Percentiles rank a stretch among this genome's conserved stretches.
Conservation (phyloP, 345 rosid genomes). For the Cardamine resedifolia region DNA sequence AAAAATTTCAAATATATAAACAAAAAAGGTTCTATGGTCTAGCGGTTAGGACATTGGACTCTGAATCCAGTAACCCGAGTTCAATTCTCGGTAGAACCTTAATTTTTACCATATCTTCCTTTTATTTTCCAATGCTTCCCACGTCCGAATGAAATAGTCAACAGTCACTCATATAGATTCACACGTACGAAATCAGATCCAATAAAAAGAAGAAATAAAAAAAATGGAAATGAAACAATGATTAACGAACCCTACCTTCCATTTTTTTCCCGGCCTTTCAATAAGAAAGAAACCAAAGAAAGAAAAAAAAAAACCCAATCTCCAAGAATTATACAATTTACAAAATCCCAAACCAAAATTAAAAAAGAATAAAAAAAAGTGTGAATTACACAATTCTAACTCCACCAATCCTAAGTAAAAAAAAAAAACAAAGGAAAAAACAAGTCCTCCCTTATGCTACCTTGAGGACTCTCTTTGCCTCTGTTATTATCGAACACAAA, state of each 20-base stretch:
- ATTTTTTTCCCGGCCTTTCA: not conserved
- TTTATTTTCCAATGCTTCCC: not conserved
- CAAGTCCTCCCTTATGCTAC: conserved; percentile 17
- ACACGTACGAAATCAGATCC: conserved; percentile 28
- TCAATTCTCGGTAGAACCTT: conserved; percentile 88
- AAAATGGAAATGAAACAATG: not conserved
- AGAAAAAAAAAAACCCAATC: conserved; percentile 1
- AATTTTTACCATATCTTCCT: rapidly evolving
- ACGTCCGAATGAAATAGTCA: not conserved
- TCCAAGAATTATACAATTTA: conserved; percentile 36
- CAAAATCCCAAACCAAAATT: conserved; percentile 15
- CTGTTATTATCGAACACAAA: conserved; percentile 41
- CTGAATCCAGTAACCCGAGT: conserved; percentile 96
- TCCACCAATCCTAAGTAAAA: not conserved
- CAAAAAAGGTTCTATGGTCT: conserved; percentile 65
- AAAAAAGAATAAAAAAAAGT: not conserved
- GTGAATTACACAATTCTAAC: conserved; percentile 21
- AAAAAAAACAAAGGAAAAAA: not conserved
- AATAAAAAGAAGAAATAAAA: not conserved
- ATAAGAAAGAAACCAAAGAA: conserved; percentile 18
- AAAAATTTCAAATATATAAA: rapidly evolving
- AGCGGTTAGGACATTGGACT: conserved; percentile 92
- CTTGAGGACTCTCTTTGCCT: conserved; percentile 33
- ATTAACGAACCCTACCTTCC: not conserved
- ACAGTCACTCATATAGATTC: not conserved